phyloP scores from a whole-genome alignment of 164 flowering plant genomes.

The Tinospora cordifolia region DNA sequence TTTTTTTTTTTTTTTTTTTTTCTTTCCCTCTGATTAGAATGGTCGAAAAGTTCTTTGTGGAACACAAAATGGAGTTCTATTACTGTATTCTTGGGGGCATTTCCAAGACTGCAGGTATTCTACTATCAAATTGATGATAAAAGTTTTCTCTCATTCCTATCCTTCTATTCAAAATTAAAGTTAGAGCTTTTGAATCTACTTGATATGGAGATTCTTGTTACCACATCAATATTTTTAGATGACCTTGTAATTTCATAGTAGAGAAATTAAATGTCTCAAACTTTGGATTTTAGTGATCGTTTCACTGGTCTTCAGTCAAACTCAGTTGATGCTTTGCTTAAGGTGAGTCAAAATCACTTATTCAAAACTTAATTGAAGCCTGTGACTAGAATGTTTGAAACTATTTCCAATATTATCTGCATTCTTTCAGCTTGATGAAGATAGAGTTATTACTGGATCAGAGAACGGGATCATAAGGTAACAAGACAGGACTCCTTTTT shows the following conservation, averaged over 20 bases:
- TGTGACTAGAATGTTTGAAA: neutral
- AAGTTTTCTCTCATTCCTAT: neutral
- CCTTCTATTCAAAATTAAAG: too few species aligned
- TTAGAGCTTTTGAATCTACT: too few species aligned
- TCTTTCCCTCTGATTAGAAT: conserved; percentile 66
- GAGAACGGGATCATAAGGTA: conserved; percentile 95
- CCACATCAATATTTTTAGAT: neutral
- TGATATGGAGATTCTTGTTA: neutral
- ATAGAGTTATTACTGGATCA: conserved; percentile 70
- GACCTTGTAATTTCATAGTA: neutral
- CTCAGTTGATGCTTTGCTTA: conserved; percentile 72
- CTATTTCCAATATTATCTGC: neutral
- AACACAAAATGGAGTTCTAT: conserved; percentile 64
- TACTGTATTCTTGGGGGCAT: conserved; percentile 89
- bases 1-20: too few species aligned
- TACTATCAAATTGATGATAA: neutral
- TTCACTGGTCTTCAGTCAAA: conserved; percentile 66
- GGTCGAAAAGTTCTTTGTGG: conserved; percentile 90
- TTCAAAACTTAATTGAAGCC: neutral
- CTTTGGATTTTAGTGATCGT: conserved; percentile 63
- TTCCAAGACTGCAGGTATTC: conserved; percentile 93
- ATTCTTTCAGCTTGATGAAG: conserved; percentile 73
- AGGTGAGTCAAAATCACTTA: conserved; percentile 37
- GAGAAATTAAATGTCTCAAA: neutral
- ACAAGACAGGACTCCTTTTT: conserved; percentile 2